Conservation (phyloP, 345 rosid species). For the Draba incana region DNA sequence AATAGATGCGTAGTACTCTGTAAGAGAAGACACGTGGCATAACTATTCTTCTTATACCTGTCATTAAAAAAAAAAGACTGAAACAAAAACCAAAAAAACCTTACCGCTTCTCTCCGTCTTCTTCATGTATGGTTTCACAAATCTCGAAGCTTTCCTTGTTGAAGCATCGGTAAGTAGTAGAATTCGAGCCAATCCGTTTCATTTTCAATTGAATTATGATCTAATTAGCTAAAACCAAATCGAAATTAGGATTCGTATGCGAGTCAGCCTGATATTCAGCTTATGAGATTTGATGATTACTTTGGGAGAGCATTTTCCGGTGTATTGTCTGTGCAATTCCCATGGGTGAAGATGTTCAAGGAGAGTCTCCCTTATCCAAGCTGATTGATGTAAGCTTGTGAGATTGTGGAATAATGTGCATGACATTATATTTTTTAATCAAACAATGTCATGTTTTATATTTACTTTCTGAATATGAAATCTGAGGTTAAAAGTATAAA, state of each 20-base stretch:
- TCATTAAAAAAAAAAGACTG: no score
- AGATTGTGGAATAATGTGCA: not conserved
- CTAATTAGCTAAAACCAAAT: not conserved
- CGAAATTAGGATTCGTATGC: constrained; percentile 50
- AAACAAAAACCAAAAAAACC: no score
- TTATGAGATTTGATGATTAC: constrained; percentile 71
- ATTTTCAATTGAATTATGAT: constrained; percentile 6
- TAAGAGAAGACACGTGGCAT: no score
- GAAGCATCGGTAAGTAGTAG: constrained; percentile 47
- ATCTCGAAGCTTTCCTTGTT: constrained; percentile 58
- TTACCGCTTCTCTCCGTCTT: no score
- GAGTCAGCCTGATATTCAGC: constrained; percentile 59
- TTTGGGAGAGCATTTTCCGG: constrained; percentile 63
- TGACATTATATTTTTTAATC: no score
- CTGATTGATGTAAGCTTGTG: constrained; percentile 54
- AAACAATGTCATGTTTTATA: no score
- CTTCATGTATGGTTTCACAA: not conserved
- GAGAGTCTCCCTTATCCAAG: constrained; percentile 59
- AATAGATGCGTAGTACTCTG: no score
- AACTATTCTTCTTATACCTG: no score
- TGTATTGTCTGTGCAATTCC: constrained; percentile 60
- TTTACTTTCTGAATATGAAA: no score
- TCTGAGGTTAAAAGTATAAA: no score
- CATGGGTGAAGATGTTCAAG: constrained; percentile 64
- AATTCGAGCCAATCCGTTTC: no score